Evolutionary conservation across 2,329 filamentous ascomycete species (phyloP).

Genomic region (Lecanicillium sp.): DNA sequence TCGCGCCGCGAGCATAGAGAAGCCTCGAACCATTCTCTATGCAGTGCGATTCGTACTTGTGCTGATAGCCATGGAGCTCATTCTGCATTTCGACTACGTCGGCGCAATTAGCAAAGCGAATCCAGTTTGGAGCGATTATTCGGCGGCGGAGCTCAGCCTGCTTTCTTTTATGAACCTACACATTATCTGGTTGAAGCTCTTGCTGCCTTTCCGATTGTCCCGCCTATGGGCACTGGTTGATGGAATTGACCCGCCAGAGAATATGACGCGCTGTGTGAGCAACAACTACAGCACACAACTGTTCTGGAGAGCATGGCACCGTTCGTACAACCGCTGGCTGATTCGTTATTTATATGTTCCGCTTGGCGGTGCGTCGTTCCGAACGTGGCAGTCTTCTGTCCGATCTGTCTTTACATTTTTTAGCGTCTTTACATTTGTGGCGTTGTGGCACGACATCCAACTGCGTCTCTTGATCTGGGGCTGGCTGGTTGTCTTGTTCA

Average conservation of each 20-base stretch:
- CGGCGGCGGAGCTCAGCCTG: conserved; percentile 78
- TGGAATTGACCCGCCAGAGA: conserved; percentile 90
- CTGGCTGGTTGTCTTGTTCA: conserved; percentile 91
- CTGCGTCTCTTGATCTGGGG: conserved; percentile 88
- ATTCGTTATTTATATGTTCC: conserved; percentile 92
- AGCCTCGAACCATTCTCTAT: conserved; percentile 67
- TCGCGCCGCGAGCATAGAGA: conserved; percentile 60
- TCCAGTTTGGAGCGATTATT: conserved; percentile 76
- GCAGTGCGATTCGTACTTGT: conserved; percentile 72
- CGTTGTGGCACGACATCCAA: conserved; percentile 96
- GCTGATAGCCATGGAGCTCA: conserved; percentile 81
- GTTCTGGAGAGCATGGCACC: conserved; percentile 97
- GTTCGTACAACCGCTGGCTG: conserved; percentile 90
- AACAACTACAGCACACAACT: conserved; percentile 86
- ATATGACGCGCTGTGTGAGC: conserved; percentile 94
- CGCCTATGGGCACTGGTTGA: conserved; percentile 91
- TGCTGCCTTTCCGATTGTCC: conserved; percentile 97
- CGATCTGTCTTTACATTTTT: conserved; percentile 67
- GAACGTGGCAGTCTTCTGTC: conserved; percentile 35
- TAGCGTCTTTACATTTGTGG: conserved; percentile 90
- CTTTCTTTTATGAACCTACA: conserved; percentile 94
- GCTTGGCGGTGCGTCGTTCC: conserved; percentile 61
- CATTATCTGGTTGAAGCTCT: conserved; percentile 94
- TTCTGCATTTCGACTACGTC: conserved; percentile 88
- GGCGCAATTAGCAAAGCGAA: conserved; percentile 80